Evolutionary conservation across 2,329 filamentous ascomycete genomes (phyloP).

Genomic region (Malbranchea cinnamomea): DNA sequence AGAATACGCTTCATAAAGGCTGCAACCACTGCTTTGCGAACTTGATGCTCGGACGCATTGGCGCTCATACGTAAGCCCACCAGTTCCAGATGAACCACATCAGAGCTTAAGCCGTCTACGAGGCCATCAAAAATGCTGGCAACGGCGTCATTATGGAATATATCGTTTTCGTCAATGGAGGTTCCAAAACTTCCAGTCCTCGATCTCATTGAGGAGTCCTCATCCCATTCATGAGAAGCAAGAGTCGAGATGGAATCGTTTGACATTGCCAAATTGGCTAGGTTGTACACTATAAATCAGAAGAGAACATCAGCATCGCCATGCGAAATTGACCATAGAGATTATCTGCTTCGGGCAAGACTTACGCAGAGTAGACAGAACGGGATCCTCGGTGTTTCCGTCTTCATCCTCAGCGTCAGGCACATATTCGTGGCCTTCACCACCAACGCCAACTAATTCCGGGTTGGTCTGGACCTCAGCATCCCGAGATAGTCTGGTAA

Average conservation of each 20-base stretch:
- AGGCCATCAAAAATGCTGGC: constrained; percentile 76
- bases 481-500: constrained; percentile 31
- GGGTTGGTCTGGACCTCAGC: constrained; percentile 33
- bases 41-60: constrained; percentile 77
- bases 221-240: constrained; percentile 36
- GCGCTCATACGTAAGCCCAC: constrained; percentile 83
- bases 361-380: constrained; percentile 23
- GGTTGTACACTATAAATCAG: constrained; percentile 32
- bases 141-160: constrained; percentile 80
- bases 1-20: constrained; percentile 72
- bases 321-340: too few species aligned
- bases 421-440: constrained; percentile 50
- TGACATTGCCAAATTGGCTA: constrained; percentile 31
- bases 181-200: constrained; percentile 59
- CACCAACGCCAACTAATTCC: constrained; percentile 41
- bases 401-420: constrained; percentile 52
- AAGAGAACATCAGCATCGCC: background rate
- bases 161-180: constrained; percentile 42
- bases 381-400: constrained; percentile 49
- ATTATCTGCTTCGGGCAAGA: constrained; percentile 4
- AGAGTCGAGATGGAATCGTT: constrained; percentile 49
- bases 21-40: constrained; percentile 71
- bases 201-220: constrained; percentile 31
- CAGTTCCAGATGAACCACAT: constrained; percentile 87
- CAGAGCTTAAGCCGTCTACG: constrained; percentile 52